Evolutionary conservation across 176 grass and related monocot species (phyloP), one percentile per base, ranked within the genome.

Genomic region (Zea luxurians): DNA sequence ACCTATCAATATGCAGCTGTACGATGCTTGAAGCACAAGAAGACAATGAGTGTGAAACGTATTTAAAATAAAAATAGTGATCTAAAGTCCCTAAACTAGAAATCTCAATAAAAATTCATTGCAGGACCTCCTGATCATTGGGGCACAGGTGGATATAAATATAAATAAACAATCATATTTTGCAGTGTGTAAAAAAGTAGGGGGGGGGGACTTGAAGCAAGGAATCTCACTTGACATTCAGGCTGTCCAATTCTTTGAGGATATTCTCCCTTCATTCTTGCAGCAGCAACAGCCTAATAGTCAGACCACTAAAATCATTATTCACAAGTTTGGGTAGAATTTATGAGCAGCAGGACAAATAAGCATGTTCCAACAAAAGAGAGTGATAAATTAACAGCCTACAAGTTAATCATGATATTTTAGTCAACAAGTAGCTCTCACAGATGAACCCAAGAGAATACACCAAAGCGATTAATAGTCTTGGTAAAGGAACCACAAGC

Each of bases 181-280:
- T 64, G 61, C 37, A 27, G 27, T 7, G 5, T 34, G 49, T 79
- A 74, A 73, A 21, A 18, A 54, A 78, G 57, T 13, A 62, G 46
- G 77, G 27, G 27, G 42, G 12, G 40, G 5, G 59, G 62, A 81
- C 48, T 54, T 36, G n/a, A 36, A 79, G 65, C 11, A 8, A 18
- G 45, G 16, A 49, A 74, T 61, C 78, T 91, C 76, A 95, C 92
- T 88, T 91, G 89, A 68, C 92, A 95, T 89, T 95, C 92, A 61
- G 86, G 84, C 89, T 95, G 92, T 21, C 92, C 92, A 77, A 42
- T 71, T 73, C 89, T 91, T 84, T 95, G 88, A 60, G 92, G 92
- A 79, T 89, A 95, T 79, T 88, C 92, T 77, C 92, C 92, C 77
- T 91, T 95, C 71, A 95, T 88, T 77, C 89, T 95, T 80, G 86